Conservation (phyloP, 176 grass and related monocot genomes). For the Aegilops bicornis region DNA sequence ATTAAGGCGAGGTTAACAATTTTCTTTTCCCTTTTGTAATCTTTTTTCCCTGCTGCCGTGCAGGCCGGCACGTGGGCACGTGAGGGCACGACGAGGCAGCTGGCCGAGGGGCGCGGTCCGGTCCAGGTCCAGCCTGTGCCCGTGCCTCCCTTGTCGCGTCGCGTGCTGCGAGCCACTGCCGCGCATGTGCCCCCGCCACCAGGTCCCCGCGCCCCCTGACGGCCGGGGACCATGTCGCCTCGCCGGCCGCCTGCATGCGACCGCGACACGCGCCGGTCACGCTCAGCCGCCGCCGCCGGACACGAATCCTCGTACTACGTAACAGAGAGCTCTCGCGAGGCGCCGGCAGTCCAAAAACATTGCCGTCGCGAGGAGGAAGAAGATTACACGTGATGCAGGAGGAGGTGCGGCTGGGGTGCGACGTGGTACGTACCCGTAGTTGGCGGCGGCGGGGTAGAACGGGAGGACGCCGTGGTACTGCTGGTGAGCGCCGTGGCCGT, state of each 20-base stretch:
- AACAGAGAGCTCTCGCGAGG: slow-evolving; percentile 8
- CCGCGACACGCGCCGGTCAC: background rate
- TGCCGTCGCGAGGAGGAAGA: background rate
- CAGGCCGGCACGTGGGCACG: slow-evolving; percentile 64
- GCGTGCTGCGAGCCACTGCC: slow-evolving; percentile 24
- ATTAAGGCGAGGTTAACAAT: background rate
- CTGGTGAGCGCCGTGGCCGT: slow-evolving; percentile 56
- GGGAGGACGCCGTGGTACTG: slow-evolving; percentile 79
- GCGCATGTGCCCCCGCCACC: slow-evolving; percentile 46
- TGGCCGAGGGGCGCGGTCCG: slow-evolving; percentile 48
- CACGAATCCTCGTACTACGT: slow-evolving; percentile 27
- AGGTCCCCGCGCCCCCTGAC: slow-evolving; percentile 26
- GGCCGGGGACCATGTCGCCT: background rate
- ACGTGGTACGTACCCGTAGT: slow-evolving; percentile 67
- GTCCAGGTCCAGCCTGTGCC: slow-evolving; percentile 58
- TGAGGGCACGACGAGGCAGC: slow-evolving; percentile 61
- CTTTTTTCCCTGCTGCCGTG: slow-evolving; percentile 30
- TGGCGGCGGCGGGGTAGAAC: slow-evolving; percentile 70
- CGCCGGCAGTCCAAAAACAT: background rate
- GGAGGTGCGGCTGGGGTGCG: background rate
- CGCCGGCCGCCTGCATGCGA: background rate
- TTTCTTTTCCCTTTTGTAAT: background rate
- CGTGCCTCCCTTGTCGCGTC: slow-evolving; percentile 31
- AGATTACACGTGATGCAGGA: too few relatives aligned
- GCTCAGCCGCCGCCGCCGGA: background rate